Conservation (phyloP, 2,329 filamentous ascomycete species). For the Apiospora hydei region DNA sequence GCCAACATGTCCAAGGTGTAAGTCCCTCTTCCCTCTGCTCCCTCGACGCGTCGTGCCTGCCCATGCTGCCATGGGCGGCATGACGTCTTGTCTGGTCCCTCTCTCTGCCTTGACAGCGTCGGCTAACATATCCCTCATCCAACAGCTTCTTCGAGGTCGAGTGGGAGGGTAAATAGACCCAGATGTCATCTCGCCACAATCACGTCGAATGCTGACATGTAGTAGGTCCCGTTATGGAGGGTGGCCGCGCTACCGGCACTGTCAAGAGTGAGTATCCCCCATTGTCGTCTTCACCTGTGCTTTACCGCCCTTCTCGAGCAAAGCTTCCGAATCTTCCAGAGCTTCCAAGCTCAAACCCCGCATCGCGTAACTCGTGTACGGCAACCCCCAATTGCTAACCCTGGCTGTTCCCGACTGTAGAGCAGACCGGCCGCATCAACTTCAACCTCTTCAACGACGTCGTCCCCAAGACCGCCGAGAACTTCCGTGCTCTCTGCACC, state of each 20-base stretch:
- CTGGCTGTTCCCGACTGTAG: constrained; percentile 50
- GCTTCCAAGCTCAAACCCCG: constrained; percentile 15
- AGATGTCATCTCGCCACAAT: background rate
- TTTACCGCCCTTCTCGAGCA: constrained; percentile 13
- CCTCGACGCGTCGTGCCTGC: background rate
- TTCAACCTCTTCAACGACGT: constrained; percentile 87
- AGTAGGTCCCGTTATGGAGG: constrained; percentile 65
- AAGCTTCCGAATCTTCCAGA: constrained; percentile 28
- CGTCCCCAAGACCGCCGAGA: constrained; percentile 86
- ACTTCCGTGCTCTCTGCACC: constrained; percentile 87
- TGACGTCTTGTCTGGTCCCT: constrained; percentile 31
- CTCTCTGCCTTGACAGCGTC: background rate
- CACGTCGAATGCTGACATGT: background rate
- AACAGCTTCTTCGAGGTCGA: constrained; percentile 73
- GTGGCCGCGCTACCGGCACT: constrained; percentile 59
- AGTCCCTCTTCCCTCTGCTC: constrained; percentile 46
- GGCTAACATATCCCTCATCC: constrained; percentile 34
- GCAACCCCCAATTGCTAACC: constrained; percentile 31
- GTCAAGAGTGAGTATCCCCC: constrained; percentile 64
- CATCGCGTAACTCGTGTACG: constrained; percentile 29
- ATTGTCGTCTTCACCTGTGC: constrained; percentile 24
- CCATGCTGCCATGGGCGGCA: constrained; percentile 24
- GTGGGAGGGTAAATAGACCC: constrained; percentile 64
- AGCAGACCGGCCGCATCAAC: constrained; percentile 79
- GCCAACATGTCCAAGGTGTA: constrained; percentile 79